phyloP scores from a whole-genome alignment of 2,329 filamentous ascomycete genomes.

The Sporothrix sp. region DNA sequence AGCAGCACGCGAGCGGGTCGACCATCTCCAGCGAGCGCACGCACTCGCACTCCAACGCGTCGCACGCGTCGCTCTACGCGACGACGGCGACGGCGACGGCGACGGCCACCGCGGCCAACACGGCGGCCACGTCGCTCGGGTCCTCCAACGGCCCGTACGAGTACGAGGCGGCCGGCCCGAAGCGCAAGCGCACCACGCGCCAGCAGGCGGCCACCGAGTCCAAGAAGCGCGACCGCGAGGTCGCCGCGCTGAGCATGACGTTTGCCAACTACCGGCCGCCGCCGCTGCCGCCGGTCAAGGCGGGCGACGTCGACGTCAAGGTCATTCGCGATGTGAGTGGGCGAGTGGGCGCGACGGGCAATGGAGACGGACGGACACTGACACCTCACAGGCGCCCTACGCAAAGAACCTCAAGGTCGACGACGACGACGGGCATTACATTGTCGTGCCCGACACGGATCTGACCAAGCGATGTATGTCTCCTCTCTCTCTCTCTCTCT shows the following conservation, averaged over 20 bases:
- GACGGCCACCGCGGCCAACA: conserved; percentile 58
- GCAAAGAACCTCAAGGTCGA: conserved; percentile 63
- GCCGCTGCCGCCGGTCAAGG: conserved; percentile 81
- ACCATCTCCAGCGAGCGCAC: conserved; percentile 77
- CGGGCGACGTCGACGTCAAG: conserved; percentile 61
- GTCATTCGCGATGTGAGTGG: conserved; percentile 53
- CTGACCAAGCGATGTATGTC: conserved; percentile 82
- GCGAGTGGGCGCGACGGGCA: background rate
- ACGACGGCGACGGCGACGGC: conserved; percentile 73
- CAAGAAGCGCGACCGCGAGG: conserved; percentile 65
- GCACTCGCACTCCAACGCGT: conserved; percentile 64
- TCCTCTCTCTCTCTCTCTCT: background rate
- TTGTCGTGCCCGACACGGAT: conserved; percentile 77
- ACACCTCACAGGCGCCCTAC: conserved; percentile 17
- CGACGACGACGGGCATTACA: conserved; percentile 94
- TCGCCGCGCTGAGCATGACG: conserved; percentile 59
- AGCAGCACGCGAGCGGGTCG: conserved; percentile 45
- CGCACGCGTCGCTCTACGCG: conserved; percentile 55
- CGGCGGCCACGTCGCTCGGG: conserved; percentile 76
- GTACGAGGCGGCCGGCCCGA: conserved; percentile 64
- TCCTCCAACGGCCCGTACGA: conserved; percentile 57
- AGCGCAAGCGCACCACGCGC: conserved; percentile 68
- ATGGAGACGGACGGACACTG: too few species aligned
- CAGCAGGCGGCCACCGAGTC: conserved; percentile 75
- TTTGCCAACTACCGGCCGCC: conserved; percentile 78